Evolutionary conservation across 2,329 filamentous ascomycete species (phyloP), one percentile per base, ranked within the genome.

Genomic region (Cryphonectria naterciae): DNA sequence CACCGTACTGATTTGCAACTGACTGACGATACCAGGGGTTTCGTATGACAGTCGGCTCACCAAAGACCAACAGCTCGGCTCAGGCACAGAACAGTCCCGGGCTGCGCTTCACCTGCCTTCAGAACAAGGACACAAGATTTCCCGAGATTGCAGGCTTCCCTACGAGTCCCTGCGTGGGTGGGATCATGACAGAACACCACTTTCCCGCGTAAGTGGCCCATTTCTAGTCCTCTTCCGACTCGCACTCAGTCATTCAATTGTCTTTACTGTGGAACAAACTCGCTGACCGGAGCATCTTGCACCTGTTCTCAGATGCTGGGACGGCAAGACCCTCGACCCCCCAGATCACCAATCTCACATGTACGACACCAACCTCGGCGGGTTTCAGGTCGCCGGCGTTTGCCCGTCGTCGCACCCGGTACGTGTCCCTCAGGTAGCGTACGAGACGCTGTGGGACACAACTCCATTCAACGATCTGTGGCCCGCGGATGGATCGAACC

Each of bases 321-420:
- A 91, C 72, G 89, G 89, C 46, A 80, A 81, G 61, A 84, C 89
- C 73, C 75, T 88, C 32, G 87, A 90, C 76, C 83, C 83, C 8
- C 64, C 80, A 0, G 82, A 89, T 77, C 87, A 90, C 78, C 75
- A 77, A 41, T 76, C 75, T 39, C 78, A 79, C 72, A 77, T 79
- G 75, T 78, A 76, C 74, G 75, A 75, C 72, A 77, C 77, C 15
- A 68, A 64, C 5, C 67, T 70, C n/a, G 76, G 77, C 37, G 75
- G 77, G 15, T 78, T 79, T 70, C 49, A 73, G 28, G 71, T 73
- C 19, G 75, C 75, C 1, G 75, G 73, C 0, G 65, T 75, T 17
- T 79, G 77, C 72, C 78, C 77, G 15, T 65, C 76, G 1, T 75
- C 75, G 11, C 78, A 79, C 72, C 78, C 78, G 19, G 74, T 80